Conservation (phyloP, 1,139 yeast species). For the Hansenula lynferdii region DNA sequence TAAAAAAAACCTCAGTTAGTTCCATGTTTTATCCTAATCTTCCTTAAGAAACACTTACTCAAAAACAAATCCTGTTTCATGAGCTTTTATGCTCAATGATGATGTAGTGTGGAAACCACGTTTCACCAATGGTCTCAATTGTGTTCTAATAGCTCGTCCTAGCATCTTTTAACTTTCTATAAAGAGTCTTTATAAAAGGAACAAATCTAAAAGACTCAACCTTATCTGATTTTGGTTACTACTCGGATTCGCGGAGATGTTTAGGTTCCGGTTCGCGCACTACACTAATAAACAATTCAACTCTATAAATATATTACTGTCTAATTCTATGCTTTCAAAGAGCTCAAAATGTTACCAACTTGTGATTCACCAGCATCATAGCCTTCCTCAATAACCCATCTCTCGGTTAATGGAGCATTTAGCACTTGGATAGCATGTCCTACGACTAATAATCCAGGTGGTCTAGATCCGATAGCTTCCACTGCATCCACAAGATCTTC, state of each 20-base stretch:
- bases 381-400: slow-evolving; percentile 64
- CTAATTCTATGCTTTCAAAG: slow-evolving; percentile 4
- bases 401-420: slow-evolving; percentile 26
- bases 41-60: too few relatives aligned
- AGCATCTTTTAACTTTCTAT: neutral
- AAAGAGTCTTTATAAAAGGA: too few relatives aligned
- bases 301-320: too few relatives aligned
- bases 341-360: neutral
- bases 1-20: slow-evolving; percentile 26
- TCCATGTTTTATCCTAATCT: too few relatives aligned
- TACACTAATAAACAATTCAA: too few relatives aligned
- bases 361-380: slow-evolving; percentile 18
- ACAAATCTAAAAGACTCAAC: too few relatives aligned
- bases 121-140: neutral
- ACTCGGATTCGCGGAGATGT: too few relatives aligned
- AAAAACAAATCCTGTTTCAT: slow-evolving; percentile 29
- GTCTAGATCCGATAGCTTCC: slow-evolving; percentile 80
- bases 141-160: neutral
- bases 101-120: slow-evolving; percentile 6
- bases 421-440: slow-evolving; percentile 77
- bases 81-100: slow-evolving; percentile 10
- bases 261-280: too few relatives aligned
- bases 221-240: too few relatives aligned
- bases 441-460: slow-evolving; percentile 86
- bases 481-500: slow-evolving; percentile 66